Percentiles rank a stretch among this genome's conserved stretches.
phyloP scores from a whole-genome alignment of 2,329 filamentous ascomycete species.

The Aspergillus persii region DNA sequence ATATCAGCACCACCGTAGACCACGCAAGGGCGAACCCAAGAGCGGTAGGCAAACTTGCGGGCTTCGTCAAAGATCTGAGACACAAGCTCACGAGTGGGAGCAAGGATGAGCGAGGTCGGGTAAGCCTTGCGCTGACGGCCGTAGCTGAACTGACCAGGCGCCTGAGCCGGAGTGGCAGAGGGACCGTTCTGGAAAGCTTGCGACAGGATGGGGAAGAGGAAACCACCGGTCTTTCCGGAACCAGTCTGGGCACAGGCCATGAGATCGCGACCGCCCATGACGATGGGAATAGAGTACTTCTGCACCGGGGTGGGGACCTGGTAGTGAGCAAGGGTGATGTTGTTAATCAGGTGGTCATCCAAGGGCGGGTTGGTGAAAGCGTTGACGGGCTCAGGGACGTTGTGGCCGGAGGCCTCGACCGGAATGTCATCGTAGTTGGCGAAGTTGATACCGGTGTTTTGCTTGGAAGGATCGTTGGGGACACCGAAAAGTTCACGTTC shows the following conservation, averaged over 20 bases:
- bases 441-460: conserved; percentile 99
- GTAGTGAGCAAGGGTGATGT: conserved; percentile 93
- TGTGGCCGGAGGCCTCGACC: conserved; percentile 90
- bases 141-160: conserved; percentile 64
- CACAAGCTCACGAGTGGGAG: conserved; percentile 95
- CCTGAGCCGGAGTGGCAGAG: conserved; percentile 62
- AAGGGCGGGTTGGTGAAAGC: conserved; percentile 92
- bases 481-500: conserved; percentile 96
- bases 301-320: conserved; percentile 95
- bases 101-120: conserved; percentile 91
- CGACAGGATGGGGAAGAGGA: conserved; percentile 98
- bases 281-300: conserved; percentile 99
- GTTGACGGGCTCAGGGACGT: conserved; percentile 88
- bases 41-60: conserved; percentile 97
- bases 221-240: conserved; percentile 99
- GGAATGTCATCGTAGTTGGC: conserved; percentile 99
- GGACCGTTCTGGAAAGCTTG: conserved; percentile 92
- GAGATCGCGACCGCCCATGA: conserved; percentile 94
- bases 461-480: conserved; percentile 87
- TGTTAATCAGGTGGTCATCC: conserved; percentile 86
- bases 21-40: conserved; percentile 97
- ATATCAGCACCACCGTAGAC: conserved; percentile 99
- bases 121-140: conserved; percentile 97
- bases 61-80: conserved; percentile 98
- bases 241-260: conserved; percentile 99